Percentiles rank a stretch among this genome's conserved stretches.
Evolutionary conservation across 192 early-diverging fungal genomes (phyloP).

Genomic region (Backusella psychrophila): DNA sequence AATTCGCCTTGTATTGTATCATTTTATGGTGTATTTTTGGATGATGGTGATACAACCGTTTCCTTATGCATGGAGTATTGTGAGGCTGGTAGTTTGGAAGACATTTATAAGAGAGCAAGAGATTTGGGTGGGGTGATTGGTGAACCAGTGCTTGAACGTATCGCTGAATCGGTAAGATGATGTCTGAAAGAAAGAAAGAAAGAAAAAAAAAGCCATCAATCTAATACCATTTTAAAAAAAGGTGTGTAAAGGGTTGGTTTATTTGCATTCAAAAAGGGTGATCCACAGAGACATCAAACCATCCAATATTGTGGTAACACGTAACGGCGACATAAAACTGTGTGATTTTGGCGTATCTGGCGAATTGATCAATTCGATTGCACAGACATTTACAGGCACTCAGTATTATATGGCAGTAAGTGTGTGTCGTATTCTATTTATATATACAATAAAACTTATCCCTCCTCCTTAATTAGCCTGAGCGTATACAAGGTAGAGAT

Average conservation of each 20-base stretch:
- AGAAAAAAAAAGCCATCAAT: too few relatives aligned
- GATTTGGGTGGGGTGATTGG: conserved; percentile 75
- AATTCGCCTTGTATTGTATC: conserved; percentile 91
- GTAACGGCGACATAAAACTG: conserved; percentile 88
- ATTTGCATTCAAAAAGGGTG: conserved; percentile 81
- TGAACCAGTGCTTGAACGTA: conserved; percentile 85
- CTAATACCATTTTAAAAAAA: too few relatives aligned
- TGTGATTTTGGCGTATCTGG: conserved; percentile 98
- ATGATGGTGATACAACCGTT: conserved; percentile 74
- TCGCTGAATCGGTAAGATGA: conserved; percentile 82
- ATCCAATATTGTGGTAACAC: conserved; percentile 93
- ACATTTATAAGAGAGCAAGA: conserved; percentile 78
- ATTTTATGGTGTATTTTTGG: conserved; percentile 90
- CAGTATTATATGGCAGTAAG: conserved; percentile 92
- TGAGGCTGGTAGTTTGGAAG: conserved; percentile 89
- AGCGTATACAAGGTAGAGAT: conserved; percentile 88
- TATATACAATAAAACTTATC: neutral
- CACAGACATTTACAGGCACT: conserved; percentile 96
- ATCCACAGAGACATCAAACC: conserved; percentile 99
- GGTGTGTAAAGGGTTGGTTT: conserved; percentile 85
- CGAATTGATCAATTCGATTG: conserved; percentile 83
- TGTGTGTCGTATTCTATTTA: too few relatives aligned
- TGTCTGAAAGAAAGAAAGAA: too few relatives aligned
- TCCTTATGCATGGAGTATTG: conserved; percentile 98
- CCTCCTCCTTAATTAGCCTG: conserved; percentile 59